Evolutionary conservation across 441 rosid genomes (phyloP).

Genomic region (Populus trichocarpa): DNA sequence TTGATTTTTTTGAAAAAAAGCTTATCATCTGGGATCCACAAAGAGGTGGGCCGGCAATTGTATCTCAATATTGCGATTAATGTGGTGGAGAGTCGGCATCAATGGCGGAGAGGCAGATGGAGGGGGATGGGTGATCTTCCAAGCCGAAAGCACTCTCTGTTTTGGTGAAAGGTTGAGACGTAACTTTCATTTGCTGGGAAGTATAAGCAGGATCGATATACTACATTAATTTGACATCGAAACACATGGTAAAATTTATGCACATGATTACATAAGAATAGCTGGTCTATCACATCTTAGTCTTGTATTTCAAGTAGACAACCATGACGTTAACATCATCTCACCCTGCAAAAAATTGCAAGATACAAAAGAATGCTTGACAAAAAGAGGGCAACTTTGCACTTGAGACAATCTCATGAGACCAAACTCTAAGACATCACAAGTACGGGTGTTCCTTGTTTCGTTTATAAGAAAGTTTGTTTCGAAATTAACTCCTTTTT

Average conservation of each 20-base stretch:
- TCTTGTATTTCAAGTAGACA: not conserved
- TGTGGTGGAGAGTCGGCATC: slow-evolving; percentile 26
- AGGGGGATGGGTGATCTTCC: slow-evolving; percentile 5
- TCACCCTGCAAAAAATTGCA: too few species aligned
- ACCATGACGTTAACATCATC: not conserved
- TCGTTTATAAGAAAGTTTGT: too few species aligned
- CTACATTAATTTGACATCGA: not conserved
- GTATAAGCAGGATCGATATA: not conserved
- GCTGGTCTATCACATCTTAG: not conserved
- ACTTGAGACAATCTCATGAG: not conserved
- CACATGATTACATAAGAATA: not conserved
- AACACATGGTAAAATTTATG: not conserved
- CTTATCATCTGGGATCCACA: not conserved
- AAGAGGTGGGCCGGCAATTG: slow-evolving; percentile 9
- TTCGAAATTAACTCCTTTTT: too few species aligned
- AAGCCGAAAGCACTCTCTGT: slow-evolving; percentile 7
- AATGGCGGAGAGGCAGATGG: slow-evolving; percentile 10
- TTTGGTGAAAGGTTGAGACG: slow-evolving; percentile 15
- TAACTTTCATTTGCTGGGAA: slow-evolving; percentile 22
- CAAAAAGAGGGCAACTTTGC: not conserved
- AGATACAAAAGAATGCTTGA: not conserved
- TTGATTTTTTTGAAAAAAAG: not conserved
- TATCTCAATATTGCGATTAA: not conserved
- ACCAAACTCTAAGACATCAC: not conserved
- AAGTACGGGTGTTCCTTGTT: not conserved